A percentile compares a stretch with the other conserved stretches of the same genome.
phyloP scores from a whole-genome alignment of 2,329 filamentous ascomycete genomes.

The Epichloe coenophiala region DNA sequence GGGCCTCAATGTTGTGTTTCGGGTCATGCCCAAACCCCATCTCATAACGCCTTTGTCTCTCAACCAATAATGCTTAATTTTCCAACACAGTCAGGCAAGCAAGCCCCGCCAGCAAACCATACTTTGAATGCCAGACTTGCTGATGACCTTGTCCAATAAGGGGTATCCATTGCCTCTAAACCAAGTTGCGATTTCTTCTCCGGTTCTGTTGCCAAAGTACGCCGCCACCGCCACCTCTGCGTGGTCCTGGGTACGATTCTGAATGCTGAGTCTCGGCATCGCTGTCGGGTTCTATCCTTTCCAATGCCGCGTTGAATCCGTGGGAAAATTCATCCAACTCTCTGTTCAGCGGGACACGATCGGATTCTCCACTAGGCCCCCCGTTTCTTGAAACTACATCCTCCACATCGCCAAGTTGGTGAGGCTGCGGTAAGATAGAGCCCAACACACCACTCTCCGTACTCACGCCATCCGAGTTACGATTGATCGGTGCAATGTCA shows the following conservation, averaged over 20 bases:
- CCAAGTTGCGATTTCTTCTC: constrained; percentile 31
- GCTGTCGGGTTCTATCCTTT: constrained; percentile 21
- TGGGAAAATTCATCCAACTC: constrained; percentile 31
- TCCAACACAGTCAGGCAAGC: neutral
- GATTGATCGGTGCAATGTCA: constrained; percentile 4
- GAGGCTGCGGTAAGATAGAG: neutral
- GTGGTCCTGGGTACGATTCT: constrained; percentile 11
- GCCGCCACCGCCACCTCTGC: constrained; percentile 20
- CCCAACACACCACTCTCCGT: neutral
- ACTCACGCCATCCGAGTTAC: constrained; percentile 5
- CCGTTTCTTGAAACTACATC: constrained; percentile 11
- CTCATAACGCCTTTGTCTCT: constrained; percentile 1
- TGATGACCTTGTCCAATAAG: neutral
- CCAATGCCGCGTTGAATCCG: constrained; percentile 27
- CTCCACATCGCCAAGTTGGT: neutral
- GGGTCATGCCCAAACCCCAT: neutral
- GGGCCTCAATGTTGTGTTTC: neutral
- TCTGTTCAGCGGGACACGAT: constrained; percentile 27
- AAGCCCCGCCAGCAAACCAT: neutral
- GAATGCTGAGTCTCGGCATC: constrained; percentile 8
- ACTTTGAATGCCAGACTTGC: neutral
- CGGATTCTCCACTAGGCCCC: constrained; percentile 15
- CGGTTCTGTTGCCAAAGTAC: constrained; percentile 43
- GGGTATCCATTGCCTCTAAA: constrained; percentile 26
- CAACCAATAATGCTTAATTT: neutral